These are phyloP conservation scores for Leccinum incarnatum DNA, from an alignment of 768 basidiomycete species.

Conservation along the genomic window DNA sequence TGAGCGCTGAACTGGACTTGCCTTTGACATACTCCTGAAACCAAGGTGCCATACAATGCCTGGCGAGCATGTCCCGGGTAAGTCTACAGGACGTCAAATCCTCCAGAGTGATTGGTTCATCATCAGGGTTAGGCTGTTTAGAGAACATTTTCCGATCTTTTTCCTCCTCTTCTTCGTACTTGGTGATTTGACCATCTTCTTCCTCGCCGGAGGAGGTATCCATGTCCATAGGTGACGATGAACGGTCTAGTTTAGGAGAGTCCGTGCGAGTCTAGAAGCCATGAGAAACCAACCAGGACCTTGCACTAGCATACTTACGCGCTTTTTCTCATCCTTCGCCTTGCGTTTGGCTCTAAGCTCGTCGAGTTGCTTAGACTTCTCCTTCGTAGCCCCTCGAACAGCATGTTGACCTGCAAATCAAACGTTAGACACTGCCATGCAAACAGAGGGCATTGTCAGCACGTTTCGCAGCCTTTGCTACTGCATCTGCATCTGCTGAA, in stretches of 20 bases:
- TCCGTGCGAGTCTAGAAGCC: slow-evolving; percentile 41
- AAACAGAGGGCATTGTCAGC: slow-evolving; percentile 24
- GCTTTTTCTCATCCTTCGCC: slow-evolving; percentile 86
- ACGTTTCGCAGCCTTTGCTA: slow-evolving; percentile 79
- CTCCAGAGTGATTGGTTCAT: slow-evolving; percentile 48
- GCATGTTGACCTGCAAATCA: slow-evolving; percentile 63
- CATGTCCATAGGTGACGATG: slow-evolving; percentile 83
- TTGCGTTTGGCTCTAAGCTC: slow-evolving; percentile 85
- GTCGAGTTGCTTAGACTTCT: slow-evolving; percentile 74
- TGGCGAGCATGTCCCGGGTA: slow-evolving; percentile 68
- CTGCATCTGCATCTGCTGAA: slow-evolving; percentile 52
- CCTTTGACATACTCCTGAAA: slow-evolving; percentile 84
- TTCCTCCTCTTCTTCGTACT: slow-evolving; percentile 72
- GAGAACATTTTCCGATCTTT: slow-evolving; percentile 51
- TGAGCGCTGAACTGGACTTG: slow-evolving; percentile 26
- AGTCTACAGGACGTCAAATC: slow-evolving; percentile 65
- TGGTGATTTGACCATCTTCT: slow-evolving; percentile 73
- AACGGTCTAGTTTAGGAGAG: slow-evolving; percentile 68
- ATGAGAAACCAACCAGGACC: slow-evolving; percentile 9
- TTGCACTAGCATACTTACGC: slow-evolving; percentile 45
- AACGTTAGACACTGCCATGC: slow-evolving; percentile 9
- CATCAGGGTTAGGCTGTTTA: slow-evolving; percentile 39
- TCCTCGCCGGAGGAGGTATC: slow-evolving; percentile 79
- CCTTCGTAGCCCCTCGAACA: slow-evolving; percentile 70
- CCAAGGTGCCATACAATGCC: slow-evolving; percentile 72